These are phyloP conservation scores for Thraustotheca clavata DNA, from an alignment of 352 stramenopile genomes.

Conservation along the genomic window DNA sequence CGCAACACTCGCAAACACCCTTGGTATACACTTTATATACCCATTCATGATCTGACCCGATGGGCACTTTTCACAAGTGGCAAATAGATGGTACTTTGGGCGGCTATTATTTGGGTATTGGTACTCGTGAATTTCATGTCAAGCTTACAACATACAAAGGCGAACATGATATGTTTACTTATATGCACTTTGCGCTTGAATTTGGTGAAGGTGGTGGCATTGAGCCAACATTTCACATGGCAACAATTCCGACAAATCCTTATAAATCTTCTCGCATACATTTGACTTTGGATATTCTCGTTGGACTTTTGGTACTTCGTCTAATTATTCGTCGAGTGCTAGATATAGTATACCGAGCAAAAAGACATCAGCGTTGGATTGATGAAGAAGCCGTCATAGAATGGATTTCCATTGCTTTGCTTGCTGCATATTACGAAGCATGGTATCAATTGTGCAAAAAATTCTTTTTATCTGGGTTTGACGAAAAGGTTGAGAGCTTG, in stretches of 20 bases:
- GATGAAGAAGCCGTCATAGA: not conserved
- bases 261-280: not conserved
- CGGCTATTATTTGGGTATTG: not conserved
- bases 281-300: constrained; percentile 29
- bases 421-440: not conserved
- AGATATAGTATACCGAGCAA: not conserved
- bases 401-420: not conserved
- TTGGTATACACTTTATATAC: not conserved
- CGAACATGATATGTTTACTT: constrained; percentile 36
- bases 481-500: not conserved
- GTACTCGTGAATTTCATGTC: not conserved
- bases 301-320: constrained; percentile 28
- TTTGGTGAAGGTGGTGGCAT: constrained; percentile 33
- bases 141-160: constrained; percentile 45
- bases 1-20: not conserved
- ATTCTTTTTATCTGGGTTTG: not conserved
- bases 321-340: not conserved
- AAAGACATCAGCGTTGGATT: not conserved
- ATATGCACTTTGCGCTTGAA: constrained; percentile 32
- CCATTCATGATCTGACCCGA: not conserved
- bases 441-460: not conserved
- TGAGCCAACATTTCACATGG: constrained; percentile 3
- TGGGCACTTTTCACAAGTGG: not conserved
- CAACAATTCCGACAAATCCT: not conserved
- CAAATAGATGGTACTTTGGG: not conserved